phyloP scores from a whole-genome alignment of 2,329 filamentous ascomycete species.

The Nothophaeocryptopus gaeumannii region DNA sequence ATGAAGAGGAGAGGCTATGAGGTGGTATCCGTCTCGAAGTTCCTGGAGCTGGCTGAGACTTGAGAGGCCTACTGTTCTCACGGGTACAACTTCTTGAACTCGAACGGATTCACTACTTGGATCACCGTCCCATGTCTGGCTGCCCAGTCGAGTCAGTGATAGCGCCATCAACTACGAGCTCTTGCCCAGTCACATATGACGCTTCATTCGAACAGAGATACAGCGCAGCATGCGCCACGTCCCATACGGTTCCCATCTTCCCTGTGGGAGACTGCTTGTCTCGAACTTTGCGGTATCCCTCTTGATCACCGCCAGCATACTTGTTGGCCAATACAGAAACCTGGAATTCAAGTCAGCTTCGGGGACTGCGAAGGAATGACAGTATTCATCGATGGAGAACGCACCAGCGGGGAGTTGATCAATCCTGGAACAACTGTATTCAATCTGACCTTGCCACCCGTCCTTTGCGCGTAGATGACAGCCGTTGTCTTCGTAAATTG shows the following conservation, averaged over 20 bases:
- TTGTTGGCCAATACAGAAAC: conserved; percentile 41
- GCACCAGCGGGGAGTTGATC: conserved; percentile 55
- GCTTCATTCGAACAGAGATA: conserved; percentile 60
- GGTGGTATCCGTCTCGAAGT: conserved; percentile 67
- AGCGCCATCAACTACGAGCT: conserved; percentile 40
- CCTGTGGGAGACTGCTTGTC: conserved; percentile 59
- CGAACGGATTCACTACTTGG: background rate
- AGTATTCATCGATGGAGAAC: conserved; percentile 2
- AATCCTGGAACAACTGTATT: conserved; percentile 58
- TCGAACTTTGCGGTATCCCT: conserved; percentile 52
- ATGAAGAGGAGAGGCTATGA: conserved; percentile 66
- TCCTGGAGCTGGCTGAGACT: conserved; percentile 47
- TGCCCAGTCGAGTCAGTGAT: conserved; percentile 23
- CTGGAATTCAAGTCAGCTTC: too few relatives aligned
- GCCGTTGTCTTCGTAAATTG: conserved; percentile 76
- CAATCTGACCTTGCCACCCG: conserved; percentile 45
- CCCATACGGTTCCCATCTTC: conserved; percentile 58
- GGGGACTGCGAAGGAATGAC: too few relatives aligned
- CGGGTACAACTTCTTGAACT: background rate
- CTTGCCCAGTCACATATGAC: conserved; percentile 59
- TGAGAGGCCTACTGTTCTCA: conserved; percentile 1
- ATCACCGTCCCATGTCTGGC: conserved; percentile 16
- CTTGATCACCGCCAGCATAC: conserved; percentile 47
- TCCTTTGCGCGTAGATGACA: conserved; percentile 51
- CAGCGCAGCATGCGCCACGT: conserved; percentile 56